phyloP scores from a whole-genome alignment of 345 rosid species.

The Eucalyptus rudis region DNA sequence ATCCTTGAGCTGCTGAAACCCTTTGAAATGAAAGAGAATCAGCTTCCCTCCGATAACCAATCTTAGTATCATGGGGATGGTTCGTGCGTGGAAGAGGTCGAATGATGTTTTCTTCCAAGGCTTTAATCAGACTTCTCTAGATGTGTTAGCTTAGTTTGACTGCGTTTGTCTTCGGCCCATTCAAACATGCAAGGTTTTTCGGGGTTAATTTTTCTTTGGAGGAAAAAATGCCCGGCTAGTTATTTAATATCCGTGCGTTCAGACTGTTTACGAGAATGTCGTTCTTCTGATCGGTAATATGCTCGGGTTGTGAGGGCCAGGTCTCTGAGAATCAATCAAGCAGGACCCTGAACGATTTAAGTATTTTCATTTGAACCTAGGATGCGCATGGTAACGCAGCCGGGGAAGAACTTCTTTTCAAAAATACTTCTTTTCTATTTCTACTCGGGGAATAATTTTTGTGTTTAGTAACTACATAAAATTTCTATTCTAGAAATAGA shows the following conservation, averaged over 20 bases:
- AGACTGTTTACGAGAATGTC: background rate
- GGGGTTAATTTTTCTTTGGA: background rate
- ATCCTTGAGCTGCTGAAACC: background rate
- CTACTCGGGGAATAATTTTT: too few relatives aligned
- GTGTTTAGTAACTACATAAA: too few relatives aligned
- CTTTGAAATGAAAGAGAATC: background rate
- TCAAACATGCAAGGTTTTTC: background rate
- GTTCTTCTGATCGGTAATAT: background rate
- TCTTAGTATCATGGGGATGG: background rate
- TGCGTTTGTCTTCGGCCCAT: background rate
- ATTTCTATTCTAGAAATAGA: too few relatives aligned
- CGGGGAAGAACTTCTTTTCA: too few relatives aligned
- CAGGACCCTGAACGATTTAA: background rate
- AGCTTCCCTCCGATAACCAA: background rate
- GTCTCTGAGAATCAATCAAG: background rate
- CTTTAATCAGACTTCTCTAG: background rate
- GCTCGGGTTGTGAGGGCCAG: background rate
- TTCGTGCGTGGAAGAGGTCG: background rate
- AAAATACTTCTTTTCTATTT: too few relatives aligned
- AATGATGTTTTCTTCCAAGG: background rate
- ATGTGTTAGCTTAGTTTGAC: background rate
- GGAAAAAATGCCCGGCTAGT: background rate
- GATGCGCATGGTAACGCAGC: too few relatives aligned
- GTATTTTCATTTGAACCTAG: too few relatives aligned
- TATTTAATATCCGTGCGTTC: background rate